Percentiles rank a stretch among this genome's conserved stretches.
Conservation (phyloP, 2,329 filamentous ascomycete genomes). For the Ceratocystis destructans region DNA sequence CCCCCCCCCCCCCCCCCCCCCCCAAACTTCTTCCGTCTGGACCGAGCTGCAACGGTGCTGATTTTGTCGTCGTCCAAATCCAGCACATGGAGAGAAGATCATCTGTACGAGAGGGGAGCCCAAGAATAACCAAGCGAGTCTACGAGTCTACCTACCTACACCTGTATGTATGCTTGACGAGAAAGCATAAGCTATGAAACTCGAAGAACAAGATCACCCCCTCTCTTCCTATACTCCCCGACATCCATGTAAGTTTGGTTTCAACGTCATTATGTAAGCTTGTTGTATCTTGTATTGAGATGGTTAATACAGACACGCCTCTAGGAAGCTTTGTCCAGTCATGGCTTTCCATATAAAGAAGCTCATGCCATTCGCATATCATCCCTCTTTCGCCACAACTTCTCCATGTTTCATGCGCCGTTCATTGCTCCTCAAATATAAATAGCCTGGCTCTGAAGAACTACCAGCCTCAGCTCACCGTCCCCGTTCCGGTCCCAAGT, state of each 20-base stretch:
- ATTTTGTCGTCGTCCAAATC: not conserved
- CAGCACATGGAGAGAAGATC: not conserved
- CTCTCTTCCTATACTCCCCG: not conserved
- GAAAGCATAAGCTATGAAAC: not conserved
- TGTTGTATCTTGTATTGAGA: not conserved
- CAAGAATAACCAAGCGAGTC: not conserved
- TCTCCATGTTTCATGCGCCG: not conserved
- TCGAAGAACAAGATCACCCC: not conserved
- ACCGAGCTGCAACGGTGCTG: not conserved
- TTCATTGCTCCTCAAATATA: not conserved
- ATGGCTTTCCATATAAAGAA: conserved; percentile 15
- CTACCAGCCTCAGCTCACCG: not conserved
- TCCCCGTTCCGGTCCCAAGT: not conserved
- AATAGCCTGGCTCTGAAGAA: not conserved
- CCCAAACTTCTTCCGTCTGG: not conserved
- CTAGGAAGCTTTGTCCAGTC: not conserved
- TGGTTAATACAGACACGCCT: conserved; percentile 12
- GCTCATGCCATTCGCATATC: conserved; percentile 8
- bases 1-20: not conserved
- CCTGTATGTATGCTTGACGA: not conserved
- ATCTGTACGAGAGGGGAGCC: not conserved
- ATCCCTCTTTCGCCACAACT: not conserved
- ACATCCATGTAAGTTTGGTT: conserved; percentile 1
- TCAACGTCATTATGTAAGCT: not conserved
- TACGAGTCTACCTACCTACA: no score